Percentiles rank a stretch among this genome's conserved stretches.
phyloP scores from a whole-genome alignment of 2,329 filamentous ascomycete genomes.

The Fusarium verrucosum region DNA sequence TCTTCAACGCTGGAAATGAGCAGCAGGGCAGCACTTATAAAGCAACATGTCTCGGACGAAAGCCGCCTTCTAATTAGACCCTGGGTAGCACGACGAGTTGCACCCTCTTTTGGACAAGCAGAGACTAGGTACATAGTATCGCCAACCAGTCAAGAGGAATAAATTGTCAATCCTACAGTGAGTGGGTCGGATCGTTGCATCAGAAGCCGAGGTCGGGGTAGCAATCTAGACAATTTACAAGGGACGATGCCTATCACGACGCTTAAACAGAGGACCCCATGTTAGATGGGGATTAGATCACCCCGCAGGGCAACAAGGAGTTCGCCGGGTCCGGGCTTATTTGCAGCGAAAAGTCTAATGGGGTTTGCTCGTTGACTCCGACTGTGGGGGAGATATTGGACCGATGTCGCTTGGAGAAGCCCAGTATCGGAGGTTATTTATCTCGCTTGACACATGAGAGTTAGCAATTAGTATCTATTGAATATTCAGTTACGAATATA shows the following conservation, averaged over 20 bases:
- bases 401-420: constrained; percentile 33
- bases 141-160: constrained; percentile 11
- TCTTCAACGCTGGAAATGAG: constrained; percentile 4
- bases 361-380: constrained; percentile 10
- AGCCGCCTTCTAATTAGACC: constrained; percentile 13
- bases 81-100: constrained; percentile 15
- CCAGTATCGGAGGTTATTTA: constrained; percentile 17
- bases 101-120: background rate
- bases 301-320: constrained; percentile 29
- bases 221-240: no score
- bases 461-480: background rate
- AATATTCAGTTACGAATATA: background rate
- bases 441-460: background rate
- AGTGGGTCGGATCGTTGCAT: constrained; percentile 23
- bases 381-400: background rate
- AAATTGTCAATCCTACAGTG: constrained; percentile 11
- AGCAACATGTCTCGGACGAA: constrained; percentile 26
- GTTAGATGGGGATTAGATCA: constrained; percentile 9
- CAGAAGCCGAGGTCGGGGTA: constrained; percentile 35
- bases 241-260: constrained; percentile 12
- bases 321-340: constrained; percentile 9
- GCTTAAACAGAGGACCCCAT: constrained; percentile 3
- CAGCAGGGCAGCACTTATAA: constrained; percentile 22
- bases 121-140: background rate
- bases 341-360: constrained; percentile 6